These are phyloP conservation scores for Phytophthora pseudosyringae DNA, from an alignment of 352 stramenopile species.

Conservation along the genomic window DNA sequence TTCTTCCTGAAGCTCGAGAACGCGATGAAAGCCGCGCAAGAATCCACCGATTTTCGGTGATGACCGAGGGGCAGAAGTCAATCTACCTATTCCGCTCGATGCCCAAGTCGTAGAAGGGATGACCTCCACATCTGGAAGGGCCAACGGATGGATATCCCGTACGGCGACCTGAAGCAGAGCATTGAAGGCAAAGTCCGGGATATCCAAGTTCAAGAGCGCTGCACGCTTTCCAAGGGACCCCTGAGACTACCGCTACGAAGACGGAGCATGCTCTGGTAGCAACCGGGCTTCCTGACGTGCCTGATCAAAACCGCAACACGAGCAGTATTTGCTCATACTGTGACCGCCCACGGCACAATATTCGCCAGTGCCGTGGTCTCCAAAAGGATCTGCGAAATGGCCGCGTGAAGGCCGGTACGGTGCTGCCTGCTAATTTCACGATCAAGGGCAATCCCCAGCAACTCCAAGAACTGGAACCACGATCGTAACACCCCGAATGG, in stretches of 20 bases:
- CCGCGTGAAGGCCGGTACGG: neutral
- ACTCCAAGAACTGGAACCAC: constrained; percentile 2
- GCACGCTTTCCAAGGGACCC: neutral
- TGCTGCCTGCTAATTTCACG: constrained; percentile 5
- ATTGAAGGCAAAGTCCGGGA: neutral
- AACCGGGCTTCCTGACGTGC: no score
- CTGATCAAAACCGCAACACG: neutral
- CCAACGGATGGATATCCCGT: neutral
- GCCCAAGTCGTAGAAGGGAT: neutral
- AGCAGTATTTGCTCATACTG: neutral
- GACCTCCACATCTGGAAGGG: neutral
- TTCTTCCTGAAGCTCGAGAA: neutral
- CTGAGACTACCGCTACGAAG: neutral
- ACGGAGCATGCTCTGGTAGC: neutral
- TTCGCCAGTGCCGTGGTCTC: neutral
- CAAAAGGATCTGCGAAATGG: constrained; percentile 7
- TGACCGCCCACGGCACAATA: constrained; percentile 9
- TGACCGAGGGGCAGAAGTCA: neutral
- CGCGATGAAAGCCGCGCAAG: neutral
- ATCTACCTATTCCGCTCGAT: constrained; percentile 6
- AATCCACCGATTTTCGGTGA: neutral
- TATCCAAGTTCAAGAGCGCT: constrained; percentile 1
- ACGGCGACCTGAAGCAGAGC: neutral
- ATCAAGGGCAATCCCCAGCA: constrained; percentile 1
- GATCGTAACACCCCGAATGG: no score